Base-by-base conservation (phyloP, 805 yeast species). In the Wickerhamomyces silvicola region DNA sequence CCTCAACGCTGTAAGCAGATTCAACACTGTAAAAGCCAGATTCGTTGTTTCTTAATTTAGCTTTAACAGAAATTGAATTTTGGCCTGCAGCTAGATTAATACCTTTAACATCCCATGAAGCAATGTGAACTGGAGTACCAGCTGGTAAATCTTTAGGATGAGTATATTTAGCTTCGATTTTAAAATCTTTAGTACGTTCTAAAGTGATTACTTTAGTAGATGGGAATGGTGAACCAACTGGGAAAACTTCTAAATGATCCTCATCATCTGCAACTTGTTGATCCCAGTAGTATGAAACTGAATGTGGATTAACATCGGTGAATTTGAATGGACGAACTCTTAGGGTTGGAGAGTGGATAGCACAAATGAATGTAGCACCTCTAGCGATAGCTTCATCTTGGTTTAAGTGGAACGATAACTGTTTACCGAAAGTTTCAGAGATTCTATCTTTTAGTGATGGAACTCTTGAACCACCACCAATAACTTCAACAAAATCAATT, bases 371-470 rank as follows among this genome's bases (percentile, higher is more conserved):
- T 30, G 98, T 96, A 53, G 95, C 94, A 71, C 99, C 99, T 65
- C 90, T 85, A 36, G 98, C 97, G 60, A 90, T 82, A 43, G 98
- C 96, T 74, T 92, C 99, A 60, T 92, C 99, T 70, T 88, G 97
- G 75, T 92, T 92, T 66, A 94, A 77, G 50, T 97, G 94, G 71
- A 83, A 82, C 24, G 96, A 84, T 58, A 92, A 71, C 52, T 69
- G 80, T 68, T 83, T 83, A 60, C 84, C 84, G 59, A 92, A 86
- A 45, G 83, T 70, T 57, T 80, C 83, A 49, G 81, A 49, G 50
- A 92, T 72, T 56, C 75, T 81, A 49, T 79, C 74, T 75, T 92
- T 92, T 59, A 92, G 70, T 35, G 83, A 67, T 59, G 99, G 99
- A 46, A 92, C 94, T 75, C 99, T 87, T 49, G 97, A 84, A 60